These are phyloP conservation scores for Xylaria polymorpha DNA, from an alignment of 2,329 filamentous ascomycete species.

Conservation along the genomic window DNA sequence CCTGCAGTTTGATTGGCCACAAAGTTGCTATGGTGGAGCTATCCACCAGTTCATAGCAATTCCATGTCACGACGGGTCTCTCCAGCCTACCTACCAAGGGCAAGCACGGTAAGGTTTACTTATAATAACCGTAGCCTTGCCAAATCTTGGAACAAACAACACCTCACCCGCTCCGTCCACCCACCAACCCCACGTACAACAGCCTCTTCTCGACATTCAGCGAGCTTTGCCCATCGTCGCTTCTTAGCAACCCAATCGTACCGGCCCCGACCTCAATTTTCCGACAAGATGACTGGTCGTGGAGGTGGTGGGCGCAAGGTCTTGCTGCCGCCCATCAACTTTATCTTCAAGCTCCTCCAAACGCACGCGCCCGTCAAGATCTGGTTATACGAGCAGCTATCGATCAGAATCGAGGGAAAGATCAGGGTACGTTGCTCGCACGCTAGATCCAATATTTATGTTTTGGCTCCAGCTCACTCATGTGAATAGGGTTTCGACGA, in stretches of 20 bases:
- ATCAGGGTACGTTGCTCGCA: slow-evolving; percentile 78
- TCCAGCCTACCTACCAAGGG: not conserved
- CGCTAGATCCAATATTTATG: slow-evolving; percentile 29
- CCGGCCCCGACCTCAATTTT: not conserved
- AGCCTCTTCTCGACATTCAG: not conserved
- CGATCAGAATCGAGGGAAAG: slow-evolving; percentile 94
- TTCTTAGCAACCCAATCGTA: not conserved
- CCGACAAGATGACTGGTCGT: slow-evolving; percentile 66
- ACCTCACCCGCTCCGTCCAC: slow-evolving; percentile 5
- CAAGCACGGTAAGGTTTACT: not conserved
- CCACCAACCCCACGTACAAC: slow-evolving; percentile 13
- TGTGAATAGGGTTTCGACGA: slow-evolving; percentile 87
- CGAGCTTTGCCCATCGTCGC: not conserved
- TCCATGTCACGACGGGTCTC: not conserved
- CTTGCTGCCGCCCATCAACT: slow-evolving; percentile 75
- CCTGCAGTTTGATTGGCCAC: not conserved
- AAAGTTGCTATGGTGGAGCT: not conserved
- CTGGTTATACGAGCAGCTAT: slow-evolving; percentile 97
- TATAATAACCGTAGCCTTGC: slow-evolving; percentile 31
- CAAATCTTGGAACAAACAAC: slow-evolving; percentile 29
- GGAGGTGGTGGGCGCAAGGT: slow-evolving; percentile 70
- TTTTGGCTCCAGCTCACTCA: slow-evolving; percentile 7
- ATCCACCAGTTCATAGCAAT: not conserved
- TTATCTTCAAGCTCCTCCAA: slow-evolving; percentile 93
- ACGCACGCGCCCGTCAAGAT: slow-evolving; percentile 85